Evolutionary conservation across 306 rosid genomes (phyloP).

Genomic region (Notholithocarpus densiflorus): DNA sequence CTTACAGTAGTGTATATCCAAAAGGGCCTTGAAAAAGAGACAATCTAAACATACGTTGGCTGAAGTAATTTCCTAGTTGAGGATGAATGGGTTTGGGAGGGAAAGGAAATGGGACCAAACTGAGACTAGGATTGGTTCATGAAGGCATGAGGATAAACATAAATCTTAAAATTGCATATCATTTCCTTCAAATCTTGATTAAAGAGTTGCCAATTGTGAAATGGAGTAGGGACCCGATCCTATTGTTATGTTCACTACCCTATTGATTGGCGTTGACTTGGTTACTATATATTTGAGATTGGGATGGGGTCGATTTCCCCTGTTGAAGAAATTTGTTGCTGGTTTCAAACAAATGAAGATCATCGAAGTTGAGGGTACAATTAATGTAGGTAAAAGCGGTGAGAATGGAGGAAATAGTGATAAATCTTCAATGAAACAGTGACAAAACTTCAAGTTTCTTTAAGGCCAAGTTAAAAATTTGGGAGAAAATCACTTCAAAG

Average conservation of each 20-base stretch:
- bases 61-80: neutral
- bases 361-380: neutral
- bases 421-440: too few species aligned
- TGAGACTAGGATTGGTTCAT: neutral
- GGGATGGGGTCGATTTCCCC: neutral
- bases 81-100: constrained; percentile 26
- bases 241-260: neutral
- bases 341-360: neutral
- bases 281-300: neutral
- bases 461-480: neutral
- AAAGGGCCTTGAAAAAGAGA: too few species aligned
- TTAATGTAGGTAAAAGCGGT: neutral
- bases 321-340: neutral
- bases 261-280: neutral
- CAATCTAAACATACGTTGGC: too few species aligned
- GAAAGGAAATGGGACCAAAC: constrained; percentile 21
- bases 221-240: constrained; percentile 14
- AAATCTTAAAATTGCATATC: constrained; percentile 18
- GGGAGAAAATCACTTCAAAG: too few species aligned
- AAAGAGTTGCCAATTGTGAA: constrained; percentile 28
- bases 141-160: constrained; percentile 16
- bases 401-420: neutral
- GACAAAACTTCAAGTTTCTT: neutral
- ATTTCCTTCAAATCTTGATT: constrained; percentile 15
- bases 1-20: too few species aligned